These are phyloP conservation scores for Lactarius hengduanensis DNA, from an alignment of 768 basidiomycete genomes.

Conservation along the genomic window DNA sequence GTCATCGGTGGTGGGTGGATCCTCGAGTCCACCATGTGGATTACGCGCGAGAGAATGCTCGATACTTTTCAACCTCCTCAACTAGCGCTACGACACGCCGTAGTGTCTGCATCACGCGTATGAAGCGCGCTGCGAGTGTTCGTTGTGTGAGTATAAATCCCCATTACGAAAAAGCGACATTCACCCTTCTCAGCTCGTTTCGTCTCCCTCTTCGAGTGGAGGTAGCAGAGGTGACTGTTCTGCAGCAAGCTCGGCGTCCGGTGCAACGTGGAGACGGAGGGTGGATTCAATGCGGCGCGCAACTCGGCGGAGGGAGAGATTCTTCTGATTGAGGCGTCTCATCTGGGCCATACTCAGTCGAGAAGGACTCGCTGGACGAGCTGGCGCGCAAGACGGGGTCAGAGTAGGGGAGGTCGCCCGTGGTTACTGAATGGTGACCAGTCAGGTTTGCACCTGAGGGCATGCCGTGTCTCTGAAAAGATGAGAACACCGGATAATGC, in stretches of 20 bases:
- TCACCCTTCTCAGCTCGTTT: conserved; percentile 7
- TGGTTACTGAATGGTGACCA: neutral
- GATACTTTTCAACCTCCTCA: conserved; percentile 9
- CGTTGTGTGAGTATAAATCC: neutral
- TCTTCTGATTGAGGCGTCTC: conserved; percentile 5
- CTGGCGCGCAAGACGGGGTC: conserved; percentile 4
- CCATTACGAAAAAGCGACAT: neutral
- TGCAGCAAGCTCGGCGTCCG: conserved; percentile 3
- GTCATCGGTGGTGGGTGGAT: conserved; percentile 9
- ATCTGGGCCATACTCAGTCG: neutral
- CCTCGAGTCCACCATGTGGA: conserved; percentile 20
- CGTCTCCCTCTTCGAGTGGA: conserved; percentile 6
- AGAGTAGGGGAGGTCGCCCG: conserved; percentile 8
- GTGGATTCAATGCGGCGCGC: neutral
- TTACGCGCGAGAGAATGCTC: conserved; percentile 1
- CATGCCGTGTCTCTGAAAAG: neutral
- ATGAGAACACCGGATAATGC: neutral
- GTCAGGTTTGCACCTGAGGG: neutral
- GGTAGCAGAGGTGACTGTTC: conserved; percentile 8
- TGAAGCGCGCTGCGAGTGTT: conserved; percentile 7
- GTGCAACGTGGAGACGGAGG: conserved; percentile 6
- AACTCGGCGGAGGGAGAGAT: neutral
- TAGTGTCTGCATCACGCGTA: conserved; percentile 11
- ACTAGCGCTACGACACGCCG: conserved; percentile 19
- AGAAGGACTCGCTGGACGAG: conserved; percentile 7